phyloP scores from a whole-genome alignment of 1,284 basidiomycete species.

The Cutaneotrichosporon cavernicola region DNA sequence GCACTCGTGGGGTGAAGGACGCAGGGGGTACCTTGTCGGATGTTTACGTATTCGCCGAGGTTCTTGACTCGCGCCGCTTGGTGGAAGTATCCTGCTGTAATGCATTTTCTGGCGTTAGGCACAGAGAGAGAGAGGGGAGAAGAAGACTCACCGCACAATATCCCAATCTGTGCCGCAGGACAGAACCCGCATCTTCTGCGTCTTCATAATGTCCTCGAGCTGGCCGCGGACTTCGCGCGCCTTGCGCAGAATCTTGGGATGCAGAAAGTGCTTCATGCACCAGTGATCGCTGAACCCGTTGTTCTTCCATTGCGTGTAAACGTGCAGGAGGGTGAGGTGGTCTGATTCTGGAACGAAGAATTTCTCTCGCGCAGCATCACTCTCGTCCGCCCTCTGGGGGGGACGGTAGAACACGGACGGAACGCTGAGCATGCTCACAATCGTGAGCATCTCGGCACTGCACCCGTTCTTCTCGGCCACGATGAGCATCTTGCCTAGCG shows the following conservation, averaged over 20 bases:
- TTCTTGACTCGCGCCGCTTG: slow-evolving; percentile 97
- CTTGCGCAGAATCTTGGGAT: slow-evolving; percentile 92
- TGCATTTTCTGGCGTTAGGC: slow-evolving; percentile 74
- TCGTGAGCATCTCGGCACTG: slow-evolving; percentile 92
- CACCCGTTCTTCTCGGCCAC: slow-evolving; percentile 90
- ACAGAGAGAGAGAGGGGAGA: slow-evolving; percentile 18
- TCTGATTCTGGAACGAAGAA: slow-evolving; percentile 98
- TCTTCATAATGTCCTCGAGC: slow-evolving; percentile 97
- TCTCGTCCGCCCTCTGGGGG: slow-evolving; percentile 91
- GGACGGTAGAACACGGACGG: slow-evolving; percentile 96
- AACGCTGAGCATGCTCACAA: slow-evolving; percentile 98
- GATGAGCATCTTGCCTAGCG: slow-evolving; percentile 97
- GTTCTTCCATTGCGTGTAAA: slow-evolving; percentile 96
- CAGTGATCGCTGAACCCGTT: slow-evolving; percentile 91
- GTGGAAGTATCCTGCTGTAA: slow-evolving; percentile 98
- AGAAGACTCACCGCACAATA: slow-evolving; percentile 65
- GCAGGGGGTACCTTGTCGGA: slow-evolving; percentile 72
- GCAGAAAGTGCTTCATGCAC: slow-evolving; percentile 91
- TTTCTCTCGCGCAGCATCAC: slow-evolving; percentile 93
- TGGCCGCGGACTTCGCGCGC: slow-evolving; percentile 94
- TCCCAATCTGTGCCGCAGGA: slow-evolving; percentile 96
- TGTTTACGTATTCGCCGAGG: slow-evolving; percentile 97
- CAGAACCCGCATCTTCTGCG: slow-evolving; percentile 88
- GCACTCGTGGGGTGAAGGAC: slow-evolving; percentile 91
- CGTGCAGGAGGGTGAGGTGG: slow-evolving; percentile 91